Base-by-base conservation (phyloP, 179 eudicot species). In the Beta corolliflora region DNA sequence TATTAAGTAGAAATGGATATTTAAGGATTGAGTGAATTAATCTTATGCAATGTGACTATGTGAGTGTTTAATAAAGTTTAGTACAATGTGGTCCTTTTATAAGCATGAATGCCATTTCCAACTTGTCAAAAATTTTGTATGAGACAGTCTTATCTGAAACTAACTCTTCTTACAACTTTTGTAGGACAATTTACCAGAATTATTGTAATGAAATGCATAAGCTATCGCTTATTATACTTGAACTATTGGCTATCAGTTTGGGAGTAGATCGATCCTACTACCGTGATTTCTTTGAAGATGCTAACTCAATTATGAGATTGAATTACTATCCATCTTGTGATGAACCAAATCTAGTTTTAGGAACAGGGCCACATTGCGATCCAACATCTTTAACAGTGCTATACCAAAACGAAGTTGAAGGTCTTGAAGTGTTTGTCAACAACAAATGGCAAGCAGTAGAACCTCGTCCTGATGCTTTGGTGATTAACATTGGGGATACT, bases 291-390 rank as follows among this genome's bases (percentile, higher is more conserved):
- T 89, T 64, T 73, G n/a, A 89, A 88, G 92, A 89, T 64, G 74
- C 87, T 60, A 45, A 75, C 4, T 90, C 95, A 0, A 89, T 83
- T 15, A 84, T 90, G 93, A 86, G 95, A 45, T 83, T 87, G 83
- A 91, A 91, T 81, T 84, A 88, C 64, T 91, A 91, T 50, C 95
- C 95, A 0, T 84, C 88, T 3, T 90, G 93, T 64, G 83, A 84
- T 2, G 81, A 88, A 36, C 92, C 93, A 9, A 78, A 61, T 55
- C 81, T 70, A 9, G 81, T 87, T 21, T 84, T 89, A 0, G 95
- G 95, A n/a, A 91, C 93, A 0, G 92, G 92, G 0, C 95, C 92
- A 7, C 93, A 92, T 77, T 85, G 88, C 44, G 93, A 90, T 75
- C 89, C 92, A 0, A 90, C 85, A 2, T 84, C 95, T n/a, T 25